These are phyloP conservation scores for Apium graveolens DNA, from an alignment of 129 eudicot species.

Conservation along the genomic window DNA sequence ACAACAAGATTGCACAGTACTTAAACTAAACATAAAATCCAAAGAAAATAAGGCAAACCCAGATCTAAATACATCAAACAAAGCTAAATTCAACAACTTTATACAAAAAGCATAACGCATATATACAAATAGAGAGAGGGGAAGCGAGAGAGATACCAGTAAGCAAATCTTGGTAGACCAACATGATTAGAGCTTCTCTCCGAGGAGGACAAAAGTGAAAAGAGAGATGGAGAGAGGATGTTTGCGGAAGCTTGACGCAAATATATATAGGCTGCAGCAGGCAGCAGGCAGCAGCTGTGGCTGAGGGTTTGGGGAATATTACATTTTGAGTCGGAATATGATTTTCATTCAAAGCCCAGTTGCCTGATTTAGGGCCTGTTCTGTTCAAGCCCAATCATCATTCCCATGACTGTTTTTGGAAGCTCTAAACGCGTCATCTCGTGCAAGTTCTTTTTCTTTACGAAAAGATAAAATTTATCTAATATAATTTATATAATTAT, in stretches of 20 bases:
- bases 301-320: background rate
- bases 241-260: constrained; percentile 5
- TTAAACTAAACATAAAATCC: background rate
- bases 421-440: too few relatives aligned
- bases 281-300: too few relatives aligned
- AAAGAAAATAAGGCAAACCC: background rate
- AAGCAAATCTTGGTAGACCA: constrained; percentile 49
- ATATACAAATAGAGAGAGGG: too few relatives aligned
- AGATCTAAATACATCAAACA: background rate
- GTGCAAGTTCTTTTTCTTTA: too few relatives aligned
- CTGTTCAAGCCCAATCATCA: background rate
- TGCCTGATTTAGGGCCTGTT: background rate
- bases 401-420: too few relatives aligned
- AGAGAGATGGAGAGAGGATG: background rate
- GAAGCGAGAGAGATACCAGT: constrained; percentile 18
- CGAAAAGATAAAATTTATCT: too few relatives aligned
- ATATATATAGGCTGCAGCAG: background rate
- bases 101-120: background rate
- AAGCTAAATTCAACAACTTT: background rate
- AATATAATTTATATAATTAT: too few relatives aligned
- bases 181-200: constrained; percentile 28
- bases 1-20: background rate
- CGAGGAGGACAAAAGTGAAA: background rate
- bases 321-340: too few relatives aligned
- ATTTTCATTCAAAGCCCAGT: background rate